phyloP scores from a whole-genome alignment of 805 yeast genomes.

The Ogataea ganodermae region DNA sequence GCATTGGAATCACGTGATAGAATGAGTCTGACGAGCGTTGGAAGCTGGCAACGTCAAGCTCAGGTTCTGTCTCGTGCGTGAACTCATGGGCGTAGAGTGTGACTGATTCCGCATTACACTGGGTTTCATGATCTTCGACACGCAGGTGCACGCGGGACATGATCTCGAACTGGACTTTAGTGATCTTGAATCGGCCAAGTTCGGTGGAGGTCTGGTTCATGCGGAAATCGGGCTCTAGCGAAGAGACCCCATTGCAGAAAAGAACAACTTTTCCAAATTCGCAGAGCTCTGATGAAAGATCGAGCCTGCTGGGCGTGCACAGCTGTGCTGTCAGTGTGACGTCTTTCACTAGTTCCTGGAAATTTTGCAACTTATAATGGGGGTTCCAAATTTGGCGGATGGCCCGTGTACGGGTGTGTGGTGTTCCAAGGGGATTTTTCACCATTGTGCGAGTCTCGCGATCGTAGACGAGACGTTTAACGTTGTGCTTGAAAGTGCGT shows the following conservation, averaged over 20 bases:
- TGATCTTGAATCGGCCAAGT: constrained; percentile 17
- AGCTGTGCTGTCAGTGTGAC: constrained; percentile 11
- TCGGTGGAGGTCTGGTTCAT: constrained; percentile 17
- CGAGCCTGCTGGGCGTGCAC: constrained; percentile 10
- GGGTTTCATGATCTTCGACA: constrained; percentile 6
- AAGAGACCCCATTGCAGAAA: constrained; percentile 2
- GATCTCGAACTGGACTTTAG: constrained; percentile 1
- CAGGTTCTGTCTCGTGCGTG: constrained; percentile 13
- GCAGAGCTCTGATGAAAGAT: constrained; percentile 8
- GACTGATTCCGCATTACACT: constrained; percentile 11
- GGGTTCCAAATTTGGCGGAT: constrained; percentile 10
- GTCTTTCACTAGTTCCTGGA: constrained; percentile 12
- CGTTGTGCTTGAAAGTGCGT: constrained; percentile 10
- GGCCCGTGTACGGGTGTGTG: constrained; percentile 15
- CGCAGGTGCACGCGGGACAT: constrained; percentile 14
- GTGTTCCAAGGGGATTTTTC: constrained; percentile 12
- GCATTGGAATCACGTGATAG: constrained; percentile 9
- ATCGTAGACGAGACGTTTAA: constrained; percentile 13
- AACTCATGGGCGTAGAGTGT: constrained; percentile 9
- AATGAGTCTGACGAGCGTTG: constrained; percentile 5
- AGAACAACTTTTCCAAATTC: constrained; percentile 8
- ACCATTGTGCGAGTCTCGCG: constrained; percentile 15
- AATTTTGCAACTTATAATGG: constrained; percentile 10
- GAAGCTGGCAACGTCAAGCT: constrained; percentile 19
- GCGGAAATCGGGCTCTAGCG: constrained; percentile 11